Conservation (phyloP, 2,329 filamentous ascomycete species). For the Elsinoe necatrix region DNA sequence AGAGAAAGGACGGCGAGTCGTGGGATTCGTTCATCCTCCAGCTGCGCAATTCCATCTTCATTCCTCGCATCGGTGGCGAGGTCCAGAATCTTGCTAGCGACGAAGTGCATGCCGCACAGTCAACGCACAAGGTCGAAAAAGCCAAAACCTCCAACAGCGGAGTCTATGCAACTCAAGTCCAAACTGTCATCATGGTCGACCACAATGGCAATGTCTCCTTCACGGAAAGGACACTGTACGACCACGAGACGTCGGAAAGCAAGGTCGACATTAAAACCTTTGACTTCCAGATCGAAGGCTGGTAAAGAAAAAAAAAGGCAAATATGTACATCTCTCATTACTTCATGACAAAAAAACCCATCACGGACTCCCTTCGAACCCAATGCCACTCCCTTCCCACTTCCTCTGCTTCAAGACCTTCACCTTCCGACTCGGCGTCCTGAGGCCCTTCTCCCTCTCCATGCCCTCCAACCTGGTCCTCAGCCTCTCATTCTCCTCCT, state of each 20-base stretch:
- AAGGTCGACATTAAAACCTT: slow-evolving; percentile 39
- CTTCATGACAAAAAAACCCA: not conserved
- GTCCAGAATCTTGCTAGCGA: slow-evolving; percentile 33
- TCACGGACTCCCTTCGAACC: slow-evolving; percentile 23
- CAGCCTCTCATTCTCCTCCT: slow-evolving; percentile 39
- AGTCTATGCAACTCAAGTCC: slow-evolving; percentile 57
- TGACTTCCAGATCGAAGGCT: slow-evolving; percentile 42
- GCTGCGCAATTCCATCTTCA: slow-evolving; percentile 52
- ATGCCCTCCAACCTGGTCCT: slow-evolving; percentile 32
- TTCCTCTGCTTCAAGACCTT: slow-evolving; percentile 42
- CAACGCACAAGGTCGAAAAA: slow-evolving; percentile 18
- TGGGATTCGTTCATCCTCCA: slow-evolving; percentile 50
- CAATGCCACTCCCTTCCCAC: slow-evolving; percentile 35
- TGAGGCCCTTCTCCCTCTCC: slow-evolving; percentile 33
- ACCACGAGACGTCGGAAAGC: slow-evolving; percentile 41
- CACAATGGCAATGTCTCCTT: slow-evolving; percentile 50
- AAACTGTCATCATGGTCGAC: slow-evolving; percentile 52
- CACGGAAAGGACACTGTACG: slow-evolving; percentile 54
- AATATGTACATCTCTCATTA: slow-evolving; percentile 16
- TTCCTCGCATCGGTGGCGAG: slow-evolving; percentile 47
- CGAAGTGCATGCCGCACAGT: slow-evolving; percentile 32
- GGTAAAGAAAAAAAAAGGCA: slow-evolving; percentile 19
- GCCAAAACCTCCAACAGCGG: slow-evolving; percentile 33
- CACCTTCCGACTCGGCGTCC: slow-evolving; percentile 43
- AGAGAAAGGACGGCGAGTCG: slow-evolving; percentile 39